Base-by-base conservation (phyloP, 768 basidiomycete species). In the Neoboletus magnificus region DNA sequence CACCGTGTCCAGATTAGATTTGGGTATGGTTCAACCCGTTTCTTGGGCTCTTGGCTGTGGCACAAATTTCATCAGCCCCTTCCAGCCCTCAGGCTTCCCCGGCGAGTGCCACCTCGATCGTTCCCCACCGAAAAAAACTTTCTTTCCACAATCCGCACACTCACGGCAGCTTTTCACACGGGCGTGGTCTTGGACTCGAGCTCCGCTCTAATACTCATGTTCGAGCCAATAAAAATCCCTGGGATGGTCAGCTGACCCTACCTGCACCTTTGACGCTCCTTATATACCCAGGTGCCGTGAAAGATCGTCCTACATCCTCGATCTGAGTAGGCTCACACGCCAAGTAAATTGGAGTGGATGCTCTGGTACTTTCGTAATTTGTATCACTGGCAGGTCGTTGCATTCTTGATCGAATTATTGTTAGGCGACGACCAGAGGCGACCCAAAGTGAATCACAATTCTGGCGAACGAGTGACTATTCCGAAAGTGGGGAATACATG, bases 131-230 rank as follows among this genome's bases (percentile, higher is more conserved):
- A n/a, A 91, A 54, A 98, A 72, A 20, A 94, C 92, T 93, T 94
- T 97, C 74, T 94, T 95, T 35, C 94, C 94, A 20, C 94, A n/a
- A n/a, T 94, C 50, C 87, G 82, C 25, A 89, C 89, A 66, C 96
- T 97, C 51, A 92, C 90, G 30, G 83, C 82, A 69, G 96, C 94
- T 74, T 96, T 94, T 93, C 93, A 97, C 94, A 97, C 96, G 13
- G 92, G 92, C 67, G 93, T 92, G 77, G 94, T 94, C 18, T 90
- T 90, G 22, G 84, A 79, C 74, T 96, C 96, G 83, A 98, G 89
- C 71, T n/a, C n/a, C n/a, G n/a, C n/a, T n/a, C n/a, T n/a, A n/a
- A n/a, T n/a, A n/a, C n/a, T n/a, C n/a, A n/a, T n/a, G n/a, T n/a
- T n/a, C n/a, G n/a, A n/a, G n/a, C n/a, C n/a, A 93, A 73, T 93